Percentiles rank a stretch among this genome's conserved stretches.
Conservation (phyloP, 208 protist species). For the Leptomonas seymouri region DNA sequence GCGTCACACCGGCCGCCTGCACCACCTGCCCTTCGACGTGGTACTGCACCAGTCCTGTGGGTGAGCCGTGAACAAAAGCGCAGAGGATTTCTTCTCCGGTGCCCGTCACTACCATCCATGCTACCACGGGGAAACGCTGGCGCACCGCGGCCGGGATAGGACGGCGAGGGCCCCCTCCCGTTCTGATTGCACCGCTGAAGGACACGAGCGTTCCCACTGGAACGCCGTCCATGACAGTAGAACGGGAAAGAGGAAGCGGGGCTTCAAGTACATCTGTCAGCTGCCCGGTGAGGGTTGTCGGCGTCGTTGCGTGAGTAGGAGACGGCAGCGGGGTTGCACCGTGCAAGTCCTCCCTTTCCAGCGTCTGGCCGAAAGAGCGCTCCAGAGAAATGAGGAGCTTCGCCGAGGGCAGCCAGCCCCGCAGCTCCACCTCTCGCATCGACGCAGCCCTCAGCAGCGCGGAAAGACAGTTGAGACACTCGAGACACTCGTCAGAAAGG, state of each 20-base stretch:
- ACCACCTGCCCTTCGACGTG: conserved; percentile 85
- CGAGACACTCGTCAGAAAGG: conserved; percentile 74
- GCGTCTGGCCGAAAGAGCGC: conserved; percentile 81
- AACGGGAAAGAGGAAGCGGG: neutral
- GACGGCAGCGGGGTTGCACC: conserved; percentile 23
- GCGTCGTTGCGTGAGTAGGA: neutral
- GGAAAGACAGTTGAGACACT: conserved; percentile 60
- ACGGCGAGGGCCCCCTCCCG: conserved; percentile 28
- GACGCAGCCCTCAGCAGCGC: conserved; percentile 42
- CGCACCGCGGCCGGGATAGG: conserved; percentile 45
- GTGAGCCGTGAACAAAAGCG: conserved; percentile 54
- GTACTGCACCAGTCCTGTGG: conserved; percentile 77
- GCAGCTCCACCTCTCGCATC: conserved; percentile 56
- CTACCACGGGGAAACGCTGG: conserved; percentile 52
- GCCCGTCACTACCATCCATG: conserved; percentile 63
- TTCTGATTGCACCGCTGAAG: conserved; percentile 60
- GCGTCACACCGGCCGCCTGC: conserved; percentile 29
- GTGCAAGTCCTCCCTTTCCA: conserved; percentile 80
- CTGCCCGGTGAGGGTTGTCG: neutral
- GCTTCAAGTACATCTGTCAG: neutral
- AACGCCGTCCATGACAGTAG: neutral
- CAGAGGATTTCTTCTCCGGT: conserved; percentile 69
- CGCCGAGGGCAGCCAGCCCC: conserved; percentile 74
- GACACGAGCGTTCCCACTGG: conserved; percentile 34
- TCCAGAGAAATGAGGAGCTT: conserved; percentile 79